These are phyloP conservation scores for Rachicladosporium sp. DNA, from an alignment of 2,329 filamentous ascomycete genomes.

Conservation along the genomic window DNA sequence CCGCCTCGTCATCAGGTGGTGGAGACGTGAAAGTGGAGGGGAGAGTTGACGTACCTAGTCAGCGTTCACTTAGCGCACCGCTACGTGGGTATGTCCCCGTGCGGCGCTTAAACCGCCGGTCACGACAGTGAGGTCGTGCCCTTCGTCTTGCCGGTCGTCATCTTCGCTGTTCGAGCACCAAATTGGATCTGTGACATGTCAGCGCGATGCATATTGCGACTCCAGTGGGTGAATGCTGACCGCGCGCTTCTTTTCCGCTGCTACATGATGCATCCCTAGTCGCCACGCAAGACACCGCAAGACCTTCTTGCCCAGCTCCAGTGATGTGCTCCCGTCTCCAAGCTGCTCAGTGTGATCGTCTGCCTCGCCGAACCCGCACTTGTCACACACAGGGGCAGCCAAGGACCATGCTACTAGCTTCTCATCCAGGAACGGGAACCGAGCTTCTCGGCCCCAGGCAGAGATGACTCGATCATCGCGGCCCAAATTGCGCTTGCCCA, in stretches of 20 bases:
- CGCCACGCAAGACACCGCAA: slow-evolving; percentile 64
- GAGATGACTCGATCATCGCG: slow-evolving; percentile 85
- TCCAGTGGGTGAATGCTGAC: slow-evolving; percentile 36
- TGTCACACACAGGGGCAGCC: slow-evolving; percentile 60
- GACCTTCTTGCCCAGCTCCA: slow-evolving; percentile 72
- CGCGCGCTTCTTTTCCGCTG: slow-evolving; percentile 84
- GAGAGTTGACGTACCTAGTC: too few relatives aligned
- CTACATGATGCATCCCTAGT: slow-evolving; percentile 58
- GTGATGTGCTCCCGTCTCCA: slow-evolving; percentile 19
- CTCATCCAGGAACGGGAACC: slow-evolving; percentile 88
- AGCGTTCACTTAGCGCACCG: too few relatives aligned
- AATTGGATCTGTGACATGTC: slow-evolving; percentile 28
- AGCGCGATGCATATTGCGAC: slow-evolving; percentile 1
- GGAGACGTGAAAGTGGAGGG: too few relatives aligned
- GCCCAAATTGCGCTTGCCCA: slow-evolving; percentile 89
- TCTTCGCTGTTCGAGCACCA: slow-evolving; percentile 33
- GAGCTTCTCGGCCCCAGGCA: slow-evolving; percentile 76
- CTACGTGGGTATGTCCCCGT: too few relatives aligned
- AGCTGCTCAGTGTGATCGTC: slow-evolving; percentile 7
- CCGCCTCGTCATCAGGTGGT: slow-evolving; percentile 2
- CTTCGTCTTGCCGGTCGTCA: slow-evolving; percentile 37
- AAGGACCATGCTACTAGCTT: slow-evolving; percentile 72
- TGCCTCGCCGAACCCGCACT: slow-evolving; percentile 61
- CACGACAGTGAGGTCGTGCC: slow-evolving; percentile 32
- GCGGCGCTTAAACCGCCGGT: slow-evolving; percentile 5